Conservation (phyloP, 2,329 filamentous ascomycete species). For the Penicillium sp. region DNA sequence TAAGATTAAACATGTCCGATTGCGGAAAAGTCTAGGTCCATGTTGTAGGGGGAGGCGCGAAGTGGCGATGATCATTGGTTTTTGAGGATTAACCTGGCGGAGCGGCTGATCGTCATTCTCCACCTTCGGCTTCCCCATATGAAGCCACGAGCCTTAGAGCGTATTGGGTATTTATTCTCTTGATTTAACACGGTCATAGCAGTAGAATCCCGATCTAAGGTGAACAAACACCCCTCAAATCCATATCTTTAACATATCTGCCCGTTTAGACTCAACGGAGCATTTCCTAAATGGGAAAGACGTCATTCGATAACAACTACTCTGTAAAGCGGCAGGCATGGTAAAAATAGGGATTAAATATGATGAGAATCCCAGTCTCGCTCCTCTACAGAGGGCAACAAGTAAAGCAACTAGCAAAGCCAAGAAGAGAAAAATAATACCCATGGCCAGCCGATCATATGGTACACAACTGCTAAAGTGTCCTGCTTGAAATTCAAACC, state of each 20-base stretch:
- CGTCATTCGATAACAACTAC: not conserved
- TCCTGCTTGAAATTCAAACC: slow-evolving; percentile 6
- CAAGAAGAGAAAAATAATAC: not conserved
- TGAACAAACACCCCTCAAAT: not conserved
- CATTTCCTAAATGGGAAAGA: slow-evolving; percentile 6
- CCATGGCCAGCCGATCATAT: slow-evolving; percentile 4
- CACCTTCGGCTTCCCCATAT: slow-evolving; percentile 2
- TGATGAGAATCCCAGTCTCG: slow-evolving; percentile 1
- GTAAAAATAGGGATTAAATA: slow-evolving; percentile 3
- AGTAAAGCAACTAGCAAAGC: not conserved
- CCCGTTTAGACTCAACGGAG: not conserved
- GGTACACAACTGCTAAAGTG: slow-evolving; percentile 8
- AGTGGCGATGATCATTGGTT: not conserved
- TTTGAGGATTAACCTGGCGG: not conserved
- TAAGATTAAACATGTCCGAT: slow-evolving; percentile 4
- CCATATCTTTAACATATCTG: not conserved
- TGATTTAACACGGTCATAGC: too few relatives aligned
- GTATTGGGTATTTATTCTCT: not conserved
- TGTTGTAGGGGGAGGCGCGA: not conserved
- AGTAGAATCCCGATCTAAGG: not conserved
- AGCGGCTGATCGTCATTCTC: slow-evolving; percentile 13
- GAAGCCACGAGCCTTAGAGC: not conserved
- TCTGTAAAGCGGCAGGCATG: not conserved
- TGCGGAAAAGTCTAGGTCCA: not conserved
- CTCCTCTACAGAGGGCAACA: slow-evolving; percentile 2